Evolutionary conservation across 805 yeast genomes (phyloP).

Genomic region (Teunomyces stri): DNA sequence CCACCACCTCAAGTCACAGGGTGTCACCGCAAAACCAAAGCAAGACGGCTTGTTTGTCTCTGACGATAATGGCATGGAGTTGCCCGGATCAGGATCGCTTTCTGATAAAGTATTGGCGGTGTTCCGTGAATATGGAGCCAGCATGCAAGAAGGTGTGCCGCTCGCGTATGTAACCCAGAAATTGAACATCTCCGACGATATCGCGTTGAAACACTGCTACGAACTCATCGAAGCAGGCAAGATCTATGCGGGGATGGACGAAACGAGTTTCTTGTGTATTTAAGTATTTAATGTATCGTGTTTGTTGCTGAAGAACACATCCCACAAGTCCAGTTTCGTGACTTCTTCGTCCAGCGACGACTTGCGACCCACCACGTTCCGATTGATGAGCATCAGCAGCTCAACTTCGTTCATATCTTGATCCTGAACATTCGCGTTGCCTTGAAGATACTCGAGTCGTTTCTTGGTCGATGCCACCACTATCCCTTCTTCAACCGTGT

Average conservation of each 20-base stretch:
- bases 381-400: constrained; percentile 51
- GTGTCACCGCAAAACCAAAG: constrained; percentile 28
- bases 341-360: constrained; percentile 50
- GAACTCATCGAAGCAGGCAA: constrained; percentile 65
- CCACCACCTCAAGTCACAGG: constrained; percentile 51
- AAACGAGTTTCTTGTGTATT: constrained; percentile 25
- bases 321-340: constrained; percentile 58
- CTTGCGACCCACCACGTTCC: constrained; percentile 42
- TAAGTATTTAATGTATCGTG: constrained; percentile 1
- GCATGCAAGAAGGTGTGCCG: constrained; percentile 79
- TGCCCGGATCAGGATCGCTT: constrained; percentile 13
- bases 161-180: constrained; percentile 57
- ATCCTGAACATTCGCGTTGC: constrained; percentile 9
- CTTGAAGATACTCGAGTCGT: constrained; percentile 44
- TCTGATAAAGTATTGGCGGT: constrained; percentile 49
- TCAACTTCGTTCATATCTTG: constrained; percentile 40
- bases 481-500: constrained; percentile 87
- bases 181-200: constrained; percentile 48
- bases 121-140: constrained; percentile 48
- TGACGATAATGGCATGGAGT: constrained; percentile 13
- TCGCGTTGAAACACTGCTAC: constrained; percentile 49
- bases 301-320: constrained; percentile 47
- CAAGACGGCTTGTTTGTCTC: constrained; percentile 29
- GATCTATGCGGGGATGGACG: constrained; percentile 69
- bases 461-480: constrained; percentile 64